Conservation (phyloP, 257 asterid species). For the Rehmannia glutinosa region DNA sequence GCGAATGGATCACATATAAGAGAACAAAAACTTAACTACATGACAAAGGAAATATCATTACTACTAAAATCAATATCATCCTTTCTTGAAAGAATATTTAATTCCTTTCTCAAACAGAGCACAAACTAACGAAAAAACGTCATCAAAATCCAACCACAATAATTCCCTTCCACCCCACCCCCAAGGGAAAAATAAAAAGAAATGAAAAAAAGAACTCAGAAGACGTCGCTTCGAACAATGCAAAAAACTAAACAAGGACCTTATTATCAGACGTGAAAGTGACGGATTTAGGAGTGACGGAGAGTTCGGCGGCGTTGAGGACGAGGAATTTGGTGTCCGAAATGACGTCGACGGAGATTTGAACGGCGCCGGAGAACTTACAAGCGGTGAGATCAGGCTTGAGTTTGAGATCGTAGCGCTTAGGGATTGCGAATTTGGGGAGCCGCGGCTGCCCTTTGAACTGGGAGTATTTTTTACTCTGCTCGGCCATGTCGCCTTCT, state of each 20-base stretch:
- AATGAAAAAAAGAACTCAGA: not conserved
- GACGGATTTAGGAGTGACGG: constrained; percentile 53
- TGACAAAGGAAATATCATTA: not conserved
- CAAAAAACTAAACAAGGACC: constrained; percentile 25
- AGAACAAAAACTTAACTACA: not conserved
- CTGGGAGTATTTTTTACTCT: constrained; percentile 39
- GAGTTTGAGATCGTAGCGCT: constrained; percentile 72
- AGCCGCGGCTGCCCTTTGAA: constrained; percentile 84
- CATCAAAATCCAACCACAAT: not conserved
- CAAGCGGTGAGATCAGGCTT: constrained; percentile 82
- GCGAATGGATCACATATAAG: not conserved
- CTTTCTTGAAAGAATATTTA: not conserved
- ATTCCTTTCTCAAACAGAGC: not conserved
- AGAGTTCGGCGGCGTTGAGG: constrained; percentile 80
- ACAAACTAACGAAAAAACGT: not conserved
- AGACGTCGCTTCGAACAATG: not conserved
- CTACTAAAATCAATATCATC: not conserved
- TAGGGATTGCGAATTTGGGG: constrained; percentile 80
- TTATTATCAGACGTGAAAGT: constrained; percentile 43
- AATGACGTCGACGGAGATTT: constrained; percentile 60
- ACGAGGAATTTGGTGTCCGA: constrained; percentile 70
- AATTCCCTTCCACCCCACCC: not conserved
- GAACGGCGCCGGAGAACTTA: constrained; percentile 76
- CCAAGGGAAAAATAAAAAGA: not conserved
- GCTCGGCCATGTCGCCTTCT: constrained; percentile 40